These are phyloP conservation scores for Eurotiales sp. DNA, from an alignment of 2,329 filamentous ascomycete genomes.

Conservation along the genomic window DNA sequence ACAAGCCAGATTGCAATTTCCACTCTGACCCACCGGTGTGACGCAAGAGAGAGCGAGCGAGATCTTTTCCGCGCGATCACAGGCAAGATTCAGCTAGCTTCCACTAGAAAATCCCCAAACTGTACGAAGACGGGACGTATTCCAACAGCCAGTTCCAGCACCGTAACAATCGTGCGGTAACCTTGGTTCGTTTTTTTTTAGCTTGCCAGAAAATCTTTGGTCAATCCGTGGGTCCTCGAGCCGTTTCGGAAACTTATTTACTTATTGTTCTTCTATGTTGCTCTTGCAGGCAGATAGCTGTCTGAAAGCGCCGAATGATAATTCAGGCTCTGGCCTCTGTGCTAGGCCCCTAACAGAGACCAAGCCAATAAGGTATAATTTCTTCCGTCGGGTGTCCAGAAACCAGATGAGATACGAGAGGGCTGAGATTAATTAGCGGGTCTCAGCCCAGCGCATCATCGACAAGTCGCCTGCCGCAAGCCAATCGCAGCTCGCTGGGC, in stretches of 20 bases:
- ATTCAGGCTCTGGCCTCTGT: background rate
- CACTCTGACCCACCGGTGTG: conserved; percentile 11
- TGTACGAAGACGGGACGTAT: no score
- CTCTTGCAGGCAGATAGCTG: no score
- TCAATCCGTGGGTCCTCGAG: conserved; percentile 3
- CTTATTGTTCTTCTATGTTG: no score
- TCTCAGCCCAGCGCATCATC: conserved; percentile 12
- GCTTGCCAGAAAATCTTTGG: background rate
- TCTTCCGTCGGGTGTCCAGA: background rate
- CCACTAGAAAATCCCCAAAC: background rate
- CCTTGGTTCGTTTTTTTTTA: background rate
- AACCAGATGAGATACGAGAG: conserved; percentile 3
- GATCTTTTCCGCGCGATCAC: background rate
- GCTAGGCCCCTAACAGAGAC: background rate
- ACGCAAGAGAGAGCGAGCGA: conserved; percentile 12
- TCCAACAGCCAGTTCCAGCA: background rate
- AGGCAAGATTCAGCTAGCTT: background rate
- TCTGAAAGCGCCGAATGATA: background rate
- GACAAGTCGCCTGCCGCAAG: conserved; percentile 4
- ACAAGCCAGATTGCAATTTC: conserved; percentile 4
- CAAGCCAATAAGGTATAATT: background rate
- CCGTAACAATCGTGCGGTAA: background rate
- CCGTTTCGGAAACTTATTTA: conserved; percentile 8
- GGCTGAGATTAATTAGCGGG: conserved; percentile 10
- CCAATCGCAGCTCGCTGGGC: background rate